Percentiles rank a stretch among this genome's conserved stretches.
phyloP scores from a whole-genome alignment of 257 asterid genomes.

The Nicotiana sylvestris region DNA sequence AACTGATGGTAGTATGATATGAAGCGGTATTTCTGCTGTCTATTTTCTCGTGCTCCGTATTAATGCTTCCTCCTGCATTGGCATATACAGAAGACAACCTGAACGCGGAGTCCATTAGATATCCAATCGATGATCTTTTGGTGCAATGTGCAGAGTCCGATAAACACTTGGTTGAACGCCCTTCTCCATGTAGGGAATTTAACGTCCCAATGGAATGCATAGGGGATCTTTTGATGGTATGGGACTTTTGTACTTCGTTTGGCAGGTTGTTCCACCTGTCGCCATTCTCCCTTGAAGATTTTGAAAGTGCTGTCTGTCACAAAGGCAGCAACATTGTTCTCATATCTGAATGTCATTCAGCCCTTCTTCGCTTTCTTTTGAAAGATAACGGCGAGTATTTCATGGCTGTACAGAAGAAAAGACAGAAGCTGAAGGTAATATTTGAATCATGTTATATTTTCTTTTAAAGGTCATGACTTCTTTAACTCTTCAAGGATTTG shows the following conservation, averaged over 20 bases:
- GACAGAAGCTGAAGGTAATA: conserved; percentile 69
- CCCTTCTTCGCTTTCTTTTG: conserved; percentile 71
- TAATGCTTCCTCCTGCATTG: neutral
- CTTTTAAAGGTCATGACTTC: neutral
- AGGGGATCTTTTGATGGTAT: conserved; percentile 84
- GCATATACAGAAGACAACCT: conserved; percentile 39
- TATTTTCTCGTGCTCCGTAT: neutral
- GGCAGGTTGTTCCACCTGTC: conserved; percentile 66
- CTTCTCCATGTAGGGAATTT: conserved; percentile 65
- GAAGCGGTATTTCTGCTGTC: conserved; percentile 3
- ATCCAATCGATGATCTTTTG: conserved; percentile 83
- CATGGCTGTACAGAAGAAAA: conserved; percentile 42
- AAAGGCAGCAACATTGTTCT: conserved; percentile 72
- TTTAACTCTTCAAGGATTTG: neutral
- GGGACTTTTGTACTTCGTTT: conserved; percentile 85
- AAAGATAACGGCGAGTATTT: conserved; percentile 58
- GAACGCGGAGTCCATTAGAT: conserved; percentile 44
- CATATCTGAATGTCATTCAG: conserved; percentile 66
- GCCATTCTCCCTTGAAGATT: conserved; percentile 91
- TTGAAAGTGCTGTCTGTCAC: conserved; percentile 75
- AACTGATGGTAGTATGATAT: neutral
- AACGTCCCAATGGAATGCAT: conserved; percentile 72
- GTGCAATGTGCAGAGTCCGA: conserved; percentile 66
- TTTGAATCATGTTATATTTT: neutral
- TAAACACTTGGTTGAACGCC: conserved; percentile 50